Conservation (phyloP, 768 basidiomycete genomes). For the Auricularia sp. region DNA sequence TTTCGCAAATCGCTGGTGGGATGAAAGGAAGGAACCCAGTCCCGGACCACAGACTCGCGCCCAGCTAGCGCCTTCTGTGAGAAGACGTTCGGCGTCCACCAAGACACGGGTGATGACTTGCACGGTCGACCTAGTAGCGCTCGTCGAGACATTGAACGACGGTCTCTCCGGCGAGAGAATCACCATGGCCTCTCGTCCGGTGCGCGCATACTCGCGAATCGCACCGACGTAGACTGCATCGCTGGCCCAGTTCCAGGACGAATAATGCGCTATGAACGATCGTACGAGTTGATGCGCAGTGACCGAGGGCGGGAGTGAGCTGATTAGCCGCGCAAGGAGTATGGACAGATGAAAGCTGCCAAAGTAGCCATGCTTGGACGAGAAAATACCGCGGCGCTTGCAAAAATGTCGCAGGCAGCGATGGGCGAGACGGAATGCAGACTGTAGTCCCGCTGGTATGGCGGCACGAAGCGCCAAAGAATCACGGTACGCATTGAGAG, state of each 20-base stretch:
- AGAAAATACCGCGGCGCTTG: conserved; percentile 10
- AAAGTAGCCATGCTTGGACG: conserved; percentile 14
- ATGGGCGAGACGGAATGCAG: conserved; percentile 12
- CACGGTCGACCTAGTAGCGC: conserved; percentile 8
- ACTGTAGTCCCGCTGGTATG: conserved; percentile 4
- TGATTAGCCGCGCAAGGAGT: conserved; percentile 9
- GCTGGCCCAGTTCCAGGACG: conserved; percentile 12
- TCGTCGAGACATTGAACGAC: conserved; percentile 9
- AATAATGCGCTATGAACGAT: conserved; percentile 11
- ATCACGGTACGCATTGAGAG: conserved; percentile 16
- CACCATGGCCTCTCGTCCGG: conserved; percentile 11
- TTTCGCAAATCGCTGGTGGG: conserved; percentile 10
- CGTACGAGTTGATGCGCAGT: conserved; percentile 11
- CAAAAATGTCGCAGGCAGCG: conserved; percentile 11
- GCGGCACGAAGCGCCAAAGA: conserved; percentile 5
- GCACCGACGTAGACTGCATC: conserved; percentile 8
- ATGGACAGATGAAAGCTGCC: conserved; percentile 17
- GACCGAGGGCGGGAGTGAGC: neutral
- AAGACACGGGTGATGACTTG: conserved; percentile 4
- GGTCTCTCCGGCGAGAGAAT: conserved; percentile 14
- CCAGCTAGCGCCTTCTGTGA: conserved; percentile 6
- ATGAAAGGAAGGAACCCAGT: conserved; percentile 7
- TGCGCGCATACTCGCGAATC: conserved; percentile 5
- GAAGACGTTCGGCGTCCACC: neutral
- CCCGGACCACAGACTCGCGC: conserved; percentile 7